Evolutionary conservation across 2,329 filamentous ascomycete genomes (phyloP).

Genomic region (Penicillium verrucosum): DNA sequence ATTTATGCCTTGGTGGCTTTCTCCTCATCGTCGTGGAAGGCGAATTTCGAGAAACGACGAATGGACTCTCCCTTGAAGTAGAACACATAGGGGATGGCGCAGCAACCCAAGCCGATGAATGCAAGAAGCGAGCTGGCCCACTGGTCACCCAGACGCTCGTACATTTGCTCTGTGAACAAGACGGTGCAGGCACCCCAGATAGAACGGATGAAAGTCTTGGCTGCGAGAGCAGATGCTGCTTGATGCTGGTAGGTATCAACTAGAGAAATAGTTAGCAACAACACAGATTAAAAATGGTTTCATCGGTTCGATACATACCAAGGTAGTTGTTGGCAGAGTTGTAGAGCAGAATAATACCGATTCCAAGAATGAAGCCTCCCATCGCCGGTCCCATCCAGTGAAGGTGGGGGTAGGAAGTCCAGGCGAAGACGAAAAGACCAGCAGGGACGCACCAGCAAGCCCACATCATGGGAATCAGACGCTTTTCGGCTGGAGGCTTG

Average conservation of each 20-base stretch:
- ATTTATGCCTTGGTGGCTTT: slow-evolving; percentile 23
- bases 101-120: slow-evolving; percentile 73
- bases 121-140: slow-evolving; percentile 73
- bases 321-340: slow-evolving; percentile 75
- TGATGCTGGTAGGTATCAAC: slow-evolving; percentile 68
- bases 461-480: slow-evolving; percentile 78
- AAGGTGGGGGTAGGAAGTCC: slow-evolving; percentile 63
- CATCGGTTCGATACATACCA: slow-evolving; percentile 24
- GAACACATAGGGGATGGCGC: slow-evolving; percentile 78
- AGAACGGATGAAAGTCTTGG: slow-evolving; percentile 74
- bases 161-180: slow-evolving; percentile 81
- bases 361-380: slow-evolving; percentile 69
- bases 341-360: slow-evolving; percentile 81
- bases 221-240: slow-evolving; percentile 75
- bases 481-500: slow-evolving; percentile 70
- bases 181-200: slow-evolving; percentile 78
- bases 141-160: slow-evolving; percentile 65
- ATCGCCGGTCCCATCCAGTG: slow-evolving; percentile 70
- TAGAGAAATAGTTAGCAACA: slow-evolving; percentile 17
- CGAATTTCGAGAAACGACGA: slow-evolving; percentile 66
- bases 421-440: slow-evolving; percentile 66
- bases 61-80: slow-evolving; percentile 73
- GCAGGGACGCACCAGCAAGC: slow-evolving; percentile 70
- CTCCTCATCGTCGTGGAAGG: slow-evolving; percentile 61
- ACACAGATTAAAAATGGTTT: not conserved